Percentiles rank a stretch among this genome's conserved stretches.
phyloP scores from a whole-genome alignment of 257 asterid genomes.

The Primulina eburnea region DNA sequence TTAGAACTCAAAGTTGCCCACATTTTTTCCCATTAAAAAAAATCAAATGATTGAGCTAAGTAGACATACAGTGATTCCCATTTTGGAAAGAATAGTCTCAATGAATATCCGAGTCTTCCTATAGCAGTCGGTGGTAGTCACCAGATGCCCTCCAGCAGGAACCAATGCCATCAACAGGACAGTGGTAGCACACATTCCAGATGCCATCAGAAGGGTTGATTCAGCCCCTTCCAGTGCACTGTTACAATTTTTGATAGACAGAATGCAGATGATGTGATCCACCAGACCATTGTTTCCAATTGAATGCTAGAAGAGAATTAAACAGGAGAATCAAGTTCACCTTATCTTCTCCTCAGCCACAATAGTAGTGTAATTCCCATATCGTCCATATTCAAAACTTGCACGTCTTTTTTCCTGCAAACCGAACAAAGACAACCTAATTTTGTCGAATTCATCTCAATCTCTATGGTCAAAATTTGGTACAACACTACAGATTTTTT shows the following conservation, averaged over 20 bases:
- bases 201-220: slow-evolving; percentile 72
- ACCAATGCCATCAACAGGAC: slow-evolving; percentile 78
- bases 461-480: neutral
- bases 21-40: neutral
- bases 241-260: slow-evolving; percentile 29
- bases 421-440: slow-evolving; percentile 18
- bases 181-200: slow-evolving; percentile 94
- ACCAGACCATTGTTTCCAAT: slow-evolving; percentile 18
- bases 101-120: slow-evolving; percentile 84
- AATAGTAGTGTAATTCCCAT: slow-evolving; percentile 83
- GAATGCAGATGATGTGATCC: slow-evolving; percentile 11
- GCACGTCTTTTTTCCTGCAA: slow-evolving; percentile 71
- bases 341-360: slow-evolving; percentile 89
- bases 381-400: slow-evolving; percentile 91
- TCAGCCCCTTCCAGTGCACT: slow-evolving; percentile 98
- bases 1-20: slow-evolving; percentile 12
- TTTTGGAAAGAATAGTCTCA: slow-evolving; percentile 78
- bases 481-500: too few relatives aligned
- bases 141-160: slow-evolving; percentile 93
- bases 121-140: slow-evolving; percentile 91
- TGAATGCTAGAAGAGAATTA: slow-evolving; percentile 8
- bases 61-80: slow-evolving; percentile 77
- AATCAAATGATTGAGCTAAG: slow-evolving; percentile 24
- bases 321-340: slow-evolving; percentile 31
- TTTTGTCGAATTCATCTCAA: slow-evolving; percentile 10